These are phyloP conservation scores for Dioscorea alata DNA, from an alignment of 106 monocot genomes.

Conservation along the genomic window DNA sequence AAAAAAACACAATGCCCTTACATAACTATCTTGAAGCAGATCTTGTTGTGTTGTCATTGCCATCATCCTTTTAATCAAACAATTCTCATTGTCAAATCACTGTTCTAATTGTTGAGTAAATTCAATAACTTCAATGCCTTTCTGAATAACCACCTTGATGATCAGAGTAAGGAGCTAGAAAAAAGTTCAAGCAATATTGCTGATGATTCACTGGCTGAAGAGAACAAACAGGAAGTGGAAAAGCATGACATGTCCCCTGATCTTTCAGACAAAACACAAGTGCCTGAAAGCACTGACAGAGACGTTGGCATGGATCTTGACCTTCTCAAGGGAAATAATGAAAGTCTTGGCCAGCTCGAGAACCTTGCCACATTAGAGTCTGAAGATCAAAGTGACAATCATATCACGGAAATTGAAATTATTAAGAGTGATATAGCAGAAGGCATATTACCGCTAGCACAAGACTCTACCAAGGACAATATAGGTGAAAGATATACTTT, in stretches of 20 bases:
- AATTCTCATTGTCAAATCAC: background rate
- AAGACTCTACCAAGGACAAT: background rate
- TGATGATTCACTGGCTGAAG: background rate
- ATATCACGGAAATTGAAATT: background rate
- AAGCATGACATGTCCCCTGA: background rate
- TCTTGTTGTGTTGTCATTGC: background rate
- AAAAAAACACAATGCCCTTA: background rate
- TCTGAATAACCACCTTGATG: background rate
- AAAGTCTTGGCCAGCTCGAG: background rate
- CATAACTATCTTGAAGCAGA: background rate
- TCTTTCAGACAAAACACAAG: slow-evolving; percentile 3
- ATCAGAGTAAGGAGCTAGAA: background rate
- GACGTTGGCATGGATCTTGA: background rate
- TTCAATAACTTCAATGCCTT: background rate
- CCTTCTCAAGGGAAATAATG: background rate
- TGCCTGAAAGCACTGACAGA: background rate
- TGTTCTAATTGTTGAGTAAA: background rate
- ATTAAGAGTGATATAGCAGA: background rate
- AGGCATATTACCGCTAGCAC: background rate
- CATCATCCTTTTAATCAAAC: background rate
- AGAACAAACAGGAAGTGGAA: background rate
- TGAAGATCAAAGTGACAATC: background rate
- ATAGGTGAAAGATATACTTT: background rate
- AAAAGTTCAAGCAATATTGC: background rate
- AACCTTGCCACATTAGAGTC: background rate